Evolutionary conservation across 345 rosid genomes (phyloP).

Genomic region (Salix koriyanagi): DNA sequence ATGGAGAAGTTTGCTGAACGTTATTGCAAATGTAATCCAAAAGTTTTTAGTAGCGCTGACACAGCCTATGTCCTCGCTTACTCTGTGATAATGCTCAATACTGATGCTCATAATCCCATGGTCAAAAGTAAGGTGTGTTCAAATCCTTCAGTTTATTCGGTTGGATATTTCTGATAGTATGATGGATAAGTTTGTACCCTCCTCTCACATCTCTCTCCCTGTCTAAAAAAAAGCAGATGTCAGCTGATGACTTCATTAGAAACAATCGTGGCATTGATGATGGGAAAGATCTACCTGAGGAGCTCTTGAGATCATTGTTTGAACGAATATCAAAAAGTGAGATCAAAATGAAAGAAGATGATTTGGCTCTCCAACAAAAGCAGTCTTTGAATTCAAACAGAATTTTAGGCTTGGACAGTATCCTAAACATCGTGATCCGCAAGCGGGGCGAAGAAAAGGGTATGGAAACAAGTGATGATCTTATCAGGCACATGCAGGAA

Average conservation of each 20-base stretch:
- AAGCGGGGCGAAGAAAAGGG: conserved; percentile 72
- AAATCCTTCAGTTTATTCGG: conserved; percentile 17
- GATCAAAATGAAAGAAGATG: conserved; percentile 97
- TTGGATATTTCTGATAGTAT: conserved; percentile 22
- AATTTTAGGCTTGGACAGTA: conserved; percentile 82
- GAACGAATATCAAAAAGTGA: conserved; percentile 92
- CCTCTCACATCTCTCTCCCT: not conserved
- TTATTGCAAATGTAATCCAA: conserved; percentile 94
- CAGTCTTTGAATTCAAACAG: conserved; percentile 71
- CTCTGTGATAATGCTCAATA: conserved; percentile 94
- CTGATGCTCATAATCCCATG: conserved; percentile 97
- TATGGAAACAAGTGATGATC: conserved; percentile 96
- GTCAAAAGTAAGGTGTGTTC: conserved; percentile 88
- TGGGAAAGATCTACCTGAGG: conserved; percentile 93
- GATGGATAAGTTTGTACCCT: conserved; percentile 14
- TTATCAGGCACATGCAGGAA: conserved; percentile 96
- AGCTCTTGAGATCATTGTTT: conserved; percentile 79
- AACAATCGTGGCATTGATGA: conserved; percentile 99
- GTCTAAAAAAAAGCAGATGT: conserved; percentile 56
- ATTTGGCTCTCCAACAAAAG: conserved; percentile 71
- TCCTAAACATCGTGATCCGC: conserved; percentile 95
- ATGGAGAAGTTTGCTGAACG: conserved; percentile 99
- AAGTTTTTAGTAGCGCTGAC: conserved; percentile 89
- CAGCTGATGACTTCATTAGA: conserved; percentile 92
- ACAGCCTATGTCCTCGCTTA: conserved; percentile 99